Evolutionary conservation across 352 stramenopile genomes (phyloP).

Genomic region (Phytophthora tubulina): DNA sequence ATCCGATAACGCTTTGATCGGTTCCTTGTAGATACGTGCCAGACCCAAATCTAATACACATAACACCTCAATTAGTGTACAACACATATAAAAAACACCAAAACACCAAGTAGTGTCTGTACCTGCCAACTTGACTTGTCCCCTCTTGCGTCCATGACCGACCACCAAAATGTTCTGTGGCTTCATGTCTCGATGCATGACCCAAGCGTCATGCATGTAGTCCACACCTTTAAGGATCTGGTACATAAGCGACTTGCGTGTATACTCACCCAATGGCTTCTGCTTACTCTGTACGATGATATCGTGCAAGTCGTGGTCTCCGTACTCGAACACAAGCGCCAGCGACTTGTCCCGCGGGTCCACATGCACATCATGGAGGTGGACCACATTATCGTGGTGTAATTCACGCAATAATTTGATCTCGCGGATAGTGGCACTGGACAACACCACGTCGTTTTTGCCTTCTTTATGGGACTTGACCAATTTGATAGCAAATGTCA

Average conservation of each 20-base stretch:
- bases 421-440: constrained; percentile 89
- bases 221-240: constrained; percentile 93
- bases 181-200: constrained; percentile 96
- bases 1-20: constrained; percentile 89
- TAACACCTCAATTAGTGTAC: not conserved
- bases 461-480: constrained; percentile 92
- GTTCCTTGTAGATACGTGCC: constrained; percentile 90
- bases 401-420: constrained; percentile 92
- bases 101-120: not conserved
- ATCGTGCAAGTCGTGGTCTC: constrained; percentile 90
- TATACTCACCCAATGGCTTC: constrained; percentile 91
- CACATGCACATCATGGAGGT: constrained; percentile 88
- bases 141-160: constrained; percentile 81
- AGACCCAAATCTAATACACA: constrained; percentile 78
- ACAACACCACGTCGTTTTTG: constrained; percentile 91
- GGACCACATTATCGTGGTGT: constrained; percentile 90
- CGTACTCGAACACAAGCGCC: constrained; percentile 91
- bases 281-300: constrained; percentile 91
- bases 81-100: not conserved
- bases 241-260: constrained; percentile 94
- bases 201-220: constrained; percentile 94
- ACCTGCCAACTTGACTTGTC: constrained; percentile 87
- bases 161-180: constrained; percentile 95
- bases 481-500: constrained; percentile 91
- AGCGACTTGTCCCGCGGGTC: constrained; percentile 86